These are phyloP conservation scores for Colletotrichum chrysophilum DNA, from an alignment of 2,329 filamentous ascomycete genomes.

Conservation along the genomic window DNA sequence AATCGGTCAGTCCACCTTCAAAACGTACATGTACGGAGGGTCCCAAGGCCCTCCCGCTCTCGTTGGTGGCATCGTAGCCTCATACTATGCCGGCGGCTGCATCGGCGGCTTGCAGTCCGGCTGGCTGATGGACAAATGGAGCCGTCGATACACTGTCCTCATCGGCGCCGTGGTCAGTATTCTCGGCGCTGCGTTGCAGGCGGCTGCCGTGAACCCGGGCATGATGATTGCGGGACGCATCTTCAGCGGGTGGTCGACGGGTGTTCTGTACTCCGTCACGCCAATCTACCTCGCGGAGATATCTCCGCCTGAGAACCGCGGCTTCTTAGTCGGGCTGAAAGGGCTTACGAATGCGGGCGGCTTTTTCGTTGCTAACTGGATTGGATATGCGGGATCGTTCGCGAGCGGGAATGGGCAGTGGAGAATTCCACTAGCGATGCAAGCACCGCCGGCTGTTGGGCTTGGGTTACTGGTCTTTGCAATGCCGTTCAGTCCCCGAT, in stretches of 20 bases:
- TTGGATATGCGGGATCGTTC: not conserved
- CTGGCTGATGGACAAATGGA: not conserved
- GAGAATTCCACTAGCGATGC: not conserved
- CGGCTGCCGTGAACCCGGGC: not conserved
- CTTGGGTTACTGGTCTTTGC: not conserved
- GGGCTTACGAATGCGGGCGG: not conserved
- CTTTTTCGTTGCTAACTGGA: not conserved
- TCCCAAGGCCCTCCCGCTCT: not conserved
- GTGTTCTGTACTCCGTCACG: not conserved
- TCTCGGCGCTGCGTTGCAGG: not conserved
- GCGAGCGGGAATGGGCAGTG: not conserved
- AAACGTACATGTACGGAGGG: not conserved
- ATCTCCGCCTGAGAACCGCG: not conserved
- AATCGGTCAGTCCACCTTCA: not conserved
- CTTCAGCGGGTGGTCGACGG: not conserved
- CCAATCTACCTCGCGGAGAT: not conserved
- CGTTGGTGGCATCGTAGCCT: not conserved
- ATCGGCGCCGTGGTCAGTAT: not conserved
- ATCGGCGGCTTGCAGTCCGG: not conserved
- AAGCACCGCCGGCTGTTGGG: rapidly evolving
- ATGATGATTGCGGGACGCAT: not conserved
- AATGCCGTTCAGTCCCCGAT: not conserved
- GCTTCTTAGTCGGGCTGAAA: not conserved
- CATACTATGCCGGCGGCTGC: not conserved
- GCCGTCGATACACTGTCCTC: not conserved